Evolutionary conservation across 2,329 filamentous ascomycete species (phyloP).

Genomic region (Paraphoma sp.): DNA sequence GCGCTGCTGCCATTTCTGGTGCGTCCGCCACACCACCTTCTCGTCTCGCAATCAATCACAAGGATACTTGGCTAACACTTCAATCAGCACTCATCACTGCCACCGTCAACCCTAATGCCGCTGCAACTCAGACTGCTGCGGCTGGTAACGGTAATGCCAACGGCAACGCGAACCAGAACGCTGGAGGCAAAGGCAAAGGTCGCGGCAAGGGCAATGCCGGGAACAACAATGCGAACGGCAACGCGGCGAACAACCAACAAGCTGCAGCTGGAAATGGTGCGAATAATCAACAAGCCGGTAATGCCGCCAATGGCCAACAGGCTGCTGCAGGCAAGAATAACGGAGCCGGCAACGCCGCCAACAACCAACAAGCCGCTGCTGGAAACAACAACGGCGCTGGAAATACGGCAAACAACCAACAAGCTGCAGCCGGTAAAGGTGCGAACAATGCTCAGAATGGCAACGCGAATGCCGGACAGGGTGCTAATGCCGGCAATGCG

Average conservation of each 20-base stretch:
- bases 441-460: conserved; percentile 3
- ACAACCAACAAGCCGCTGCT: background rate
- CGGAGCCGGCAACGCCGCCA: conserved; percentile 8
- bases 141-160: conserved; percentile 18
- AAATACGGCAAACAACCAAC: background rate
- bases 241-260: background rate
- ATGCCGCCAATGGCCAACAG: background rate
- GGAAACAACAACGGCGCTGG: conserved; percentile 6
- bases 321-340: background rate
- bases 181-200: conserved; percentile 9
- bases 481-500: background rate
- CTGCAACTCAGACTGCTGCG: conserved; percentile 11
- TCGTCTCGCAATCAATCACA: background rate
- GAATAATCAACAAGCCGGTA: background rate
- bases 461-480: conserved; percentile 1
- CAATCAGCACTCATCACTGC: conserved; percentile 21
- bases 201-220: background rate
- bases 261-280: conserved; percentile 1
- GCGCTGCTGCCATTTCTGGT: conserved; percentile 51
- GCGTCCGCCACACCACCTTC: conserved; percentile 17
- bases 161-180: conserved; percentile 1
- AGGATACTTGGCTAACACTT: conserved; percentile 10
- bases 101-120: conserved; percentile 20
- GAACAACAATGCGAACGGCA: conserved; percentile 9
- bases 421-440: background rate